A percentile compares a stretch with the other conserved stretches of the same genome.
These are phyloP conservation scores for Corymbia citriodora DNA, from an alignment of 441 rosid genomes.

Conservation along the genomic window DNA sequence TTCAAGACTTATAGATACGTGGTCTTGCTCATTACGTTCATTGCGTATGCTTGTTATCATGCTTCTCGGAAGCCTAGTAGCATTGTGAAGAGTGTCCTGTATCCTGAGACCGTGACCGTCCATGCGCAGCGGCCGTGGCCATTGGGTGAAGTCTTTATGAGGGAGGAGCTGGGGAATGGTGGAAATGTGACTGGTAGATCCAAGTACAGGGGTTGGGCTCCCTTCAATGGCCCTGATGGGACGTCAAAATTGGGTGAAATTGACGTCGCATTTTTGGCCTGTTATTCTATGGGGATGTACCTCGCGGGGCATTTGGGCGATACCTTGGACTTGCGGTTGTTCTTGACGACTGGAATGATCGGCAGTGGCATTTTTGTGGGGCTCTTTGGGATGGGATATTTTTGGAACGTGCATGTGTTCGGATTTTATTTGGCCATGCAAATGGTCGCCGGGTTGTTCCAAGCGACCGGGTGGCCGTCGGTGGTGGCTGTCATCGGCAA, in stretches of 20 bases:
- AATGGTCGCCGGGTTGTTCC: conserved; percentile 92
- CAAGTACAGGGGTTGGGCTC: conserved; percentile 61
- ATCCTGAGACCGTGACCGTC: conserved; percentile 27
- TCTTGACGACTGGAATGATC: conserved; percentile 73
- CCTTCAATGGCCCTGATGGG: conserved; percentile 44
- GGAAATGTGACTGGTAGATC: neutral
- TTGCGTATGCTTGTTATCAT: conserved; percentile 35
- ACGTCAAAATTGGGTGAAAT: conserved; percentile 58
- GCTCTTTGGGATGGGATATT: conserved; percentile 87
- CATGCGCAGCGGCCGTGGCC: neutral
- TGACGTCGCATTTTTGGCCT: conserved; percentile 85
- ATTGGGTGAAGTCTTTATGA: neutral
- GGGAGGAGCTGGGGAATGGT: neutral
- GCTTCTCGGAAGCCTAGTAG: conserved; percentile 92
- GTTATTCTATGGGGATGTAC: conserved; percentile 85
- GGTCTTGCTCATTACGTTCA: conserved; percentile 39
- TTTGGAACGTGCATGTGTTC: conserved; percentile 71
- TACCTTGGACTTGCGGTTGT: conserved; percentile 57
- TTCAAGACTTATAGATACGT: conserved; percentile 56
- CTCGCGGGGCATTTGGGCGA: conserved; percentile 95
- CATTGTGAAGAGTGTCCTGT: conserved; percentile 81
- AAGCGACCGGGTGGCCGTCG: conserved; percentile 97
- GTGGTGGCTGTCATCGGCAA: conserved; percentile 97
- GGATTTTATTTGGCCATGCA: conserved; percentile 71
- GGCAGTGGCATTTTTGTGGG: conserved; percentile 89